A percentile compares a stretch with the other conserved stretches of the same genome.
Conservation (phyloP, 805 yeast genomes). For the Tetrapisispora arboricola region DNA sequence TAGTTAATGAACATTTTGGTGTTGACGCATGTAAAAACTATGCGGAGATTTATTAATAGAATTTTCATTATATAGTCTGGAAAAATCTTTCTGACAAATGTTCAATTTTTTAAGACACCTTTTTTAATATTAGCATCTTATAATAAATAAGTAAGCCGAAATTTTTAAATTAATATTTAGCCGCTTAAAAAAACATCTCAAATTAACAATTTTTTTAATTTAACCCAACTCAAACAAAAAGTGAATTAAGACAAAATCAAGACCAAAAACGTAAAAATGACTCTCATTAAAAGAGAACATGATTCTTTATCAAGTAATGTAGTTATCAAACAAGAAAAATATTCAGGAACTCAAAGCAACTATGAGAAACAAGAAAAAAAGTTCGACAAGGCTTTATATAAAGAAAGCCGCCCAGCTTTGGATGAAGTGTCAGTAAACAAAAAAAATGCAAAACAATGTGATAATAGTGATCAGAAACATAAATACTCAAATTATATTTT, state of each 20-base stretch:
- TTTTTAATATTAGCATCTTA: too few relatives aligned
- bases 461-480: conserved; percentile 5
- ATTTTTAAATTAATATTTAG: background rate
- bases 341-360: background rate
- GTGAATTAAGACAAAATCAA: background rate
- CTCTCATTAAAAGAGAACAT: conserved; percentile 1
- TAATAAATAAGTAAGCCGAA: background rate
- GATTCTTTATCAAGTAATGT: background rate
- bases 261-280: too few relatives aligned
- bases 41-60: background rate
- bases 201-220: too few relatives aligned
- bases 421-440: conserved; percentile 10
- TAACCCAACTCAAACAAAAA: background rate
- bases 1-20: conserved; percentile 45
- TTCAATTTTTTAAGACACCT: too few relatives aligned
- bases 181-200: background rate
- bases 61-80: too few relatives aligned
- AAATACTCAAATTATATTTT: conserved; percentile 8
- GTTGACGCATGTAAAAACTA: conserved; percentile 12
- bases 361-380: background rate
- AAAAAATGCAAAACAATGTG: conserved; percentile 3
- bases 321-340: background rate
- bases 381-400: conserved; percentile 4
- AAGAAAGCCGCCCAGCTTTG: conserved; percentile 15
- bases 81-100: too few relatives aligned